Percentiles rank a stretch among this genome's conserved stretches.
Evolutionary conservation across 257 asterid species (phyloP).

Genomic region (Capsicum baccatum): DNA sequence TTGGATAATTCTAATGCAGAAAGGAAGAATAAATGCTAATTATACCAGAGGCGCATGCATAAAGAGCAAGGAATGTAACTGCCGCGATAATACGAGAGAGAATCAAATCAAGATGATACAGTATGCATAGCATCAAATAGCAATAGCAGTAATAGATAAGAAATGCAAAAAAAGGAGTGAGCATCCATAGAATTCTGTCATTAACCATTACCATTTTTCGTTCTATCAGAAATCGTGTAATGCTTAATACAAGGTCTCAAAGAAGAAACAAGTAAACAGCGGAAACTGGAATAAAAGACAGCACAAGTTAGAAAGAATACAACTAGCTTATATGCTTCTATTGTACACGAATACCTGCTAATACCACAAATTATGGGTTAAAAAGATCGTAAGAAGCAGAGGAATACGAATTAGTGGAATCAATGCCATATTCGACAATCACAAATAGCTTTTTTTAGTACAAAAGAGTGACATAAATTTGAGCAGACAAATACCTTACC

Average conservation of each 20-base stretch:
- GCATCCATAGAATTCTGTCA: neutral
- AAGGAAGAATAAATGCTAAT: constrained; percentile 8
- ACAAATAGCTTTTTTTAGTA: neutral
- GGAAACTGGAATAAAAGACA: neutral
- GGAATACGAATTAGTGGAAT: neutral
- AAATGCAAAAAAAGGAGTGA: constrained; percentile 9
- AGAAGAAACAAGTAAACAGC: constrained; percentile 1
- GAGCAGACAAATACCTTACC: constrained; percentile 34
- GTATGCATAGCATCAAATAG: neutral
- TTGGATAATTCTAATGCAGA: neutral
- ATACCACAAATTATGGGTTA: neutral
- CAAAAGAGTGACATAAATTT: neutral
- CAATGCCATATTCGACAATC: neutral
- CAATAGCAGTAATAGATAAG: neutral
- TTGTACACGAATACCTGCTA: neutral
- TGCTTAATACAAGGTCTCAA: neutral
- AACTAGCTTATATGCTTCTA: neutral
- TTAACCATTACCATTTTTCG: neutral
- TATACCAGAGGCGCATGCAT: neutral
- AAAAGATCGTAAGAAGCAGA: neutral
- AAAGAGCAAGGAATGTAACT: neutral
- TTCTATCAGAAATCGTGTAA: neutral
- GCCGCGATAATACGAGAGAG: neutral
- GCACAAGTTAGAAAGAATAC: constrained; percentile 15
- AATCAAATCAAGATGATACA: constrained; percentile 14